Evolutionary conservation across 2,329 filamentous ascomycete genomes (phyloP), one percentile per base, ranked within the genome.

Genomic region (Dothiorella sarmentorum): DNA sequence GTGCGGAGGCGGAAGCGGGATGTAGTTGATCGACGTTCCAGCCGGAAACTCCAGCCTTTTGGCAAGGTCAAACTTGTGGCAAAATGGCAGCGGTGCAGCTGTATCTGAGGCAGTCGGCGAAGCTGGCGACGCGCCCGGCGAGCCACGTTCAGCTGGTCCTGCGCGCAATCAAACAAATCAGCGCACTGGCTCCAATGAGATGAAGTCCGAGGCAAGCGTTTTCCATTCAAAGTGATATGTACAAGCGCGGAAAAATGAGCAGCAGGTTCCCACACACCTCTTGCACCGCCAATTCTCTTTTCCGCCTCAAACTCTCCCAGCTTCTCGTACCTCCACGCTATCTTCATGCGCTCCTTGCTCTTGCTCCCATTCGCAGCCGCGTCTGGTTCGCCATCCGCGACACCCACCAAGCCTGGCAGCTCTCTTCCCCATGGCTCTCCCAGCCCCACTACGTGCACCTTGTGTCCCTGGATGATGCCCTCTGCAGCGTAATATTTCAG

Each of bases 281-380:
- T 82, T 67, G 76, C 77, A 61, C 78, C 77, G 60, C 53, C 59
- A n/a, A 59, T 59, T 33, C 57, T 53, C 64, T 76, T 73, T 55
- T 80, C 75, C 60, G 79, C 80, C 40, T 85, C 85, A 65, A 86
- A 86, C 63, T 88, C 87, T 15, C 89, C 88, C 56, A 97, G 74
- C 31, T 85, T 83, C 73, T 97, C 92, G 75, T 99, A 99, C 72
- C 94, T 83, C 94, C 94, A 99, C 3, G 94, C 94, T 77, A 99
- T 99, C 77, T 96, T 97, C 94, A 99, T 97, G 73, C 87, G 92
- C 62, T 93, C 89, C 37, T 68, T 67, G 57, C 37, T 64, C 71
- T 75, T 72, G 71, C 67, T 66, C 67, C 68, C 76, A 27, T 74
- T 68, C 22, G 68, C 66, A 61, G 38, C 52, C 43, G 77, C 76